Conservation (phyloP, 176 grass and related monocot genomes). For the Bromus sterilis region DNA sequence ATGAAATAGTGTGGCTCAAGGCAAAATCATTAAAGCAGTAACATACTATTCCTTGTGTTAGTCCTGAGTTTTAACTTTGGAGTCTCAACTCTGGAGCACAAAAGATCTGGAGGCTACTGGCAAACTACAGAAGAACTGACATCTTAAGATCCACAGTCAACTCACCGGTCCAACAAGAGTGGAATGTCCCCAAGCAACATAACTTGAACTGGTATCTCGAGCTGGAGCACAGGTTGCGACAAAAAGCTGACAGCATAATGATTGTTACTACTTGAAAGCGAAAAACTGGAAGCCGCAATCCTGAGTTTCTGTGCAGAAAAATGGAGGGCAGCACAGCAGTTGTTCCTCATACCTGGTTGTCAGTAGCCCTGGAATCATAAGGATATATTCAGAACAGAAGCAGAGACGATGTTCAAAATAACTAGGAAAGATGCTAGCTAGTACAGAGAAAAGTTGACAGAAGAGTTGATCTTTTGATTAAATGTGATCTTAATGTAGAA, state of each 20-base stretch:
- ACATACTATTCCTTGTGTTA: neutral
- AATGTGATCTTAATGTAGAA: neutral
- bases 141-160: constrained; percentile 1
- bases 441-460: neutral
- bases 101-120: neutral
- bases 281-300: neutral
- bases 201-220: constrained; percentile 57
- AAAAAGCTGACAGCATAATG: constrained; percentile 33
- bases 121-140: neutral
- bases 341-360: constrained; percentile 62
- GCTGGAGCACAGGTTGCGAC: constrained; percentile 82
- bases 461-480: neutral
- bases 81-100: neutral
- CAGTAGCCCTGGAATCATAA: constrained; percentile 61
- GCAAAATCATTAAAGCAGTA: neutral
- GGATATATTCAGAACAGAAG: constrained; percentile 18
- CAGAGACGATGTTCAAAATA: neutral
- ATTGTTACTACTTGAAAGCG: neutral
- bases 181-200: constrained; percentile 90
- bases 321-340: neutral
- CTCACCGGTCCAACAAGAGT: constrained; percentile 94
- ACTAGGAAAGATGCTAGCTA: neutral
- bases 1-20: neutral
- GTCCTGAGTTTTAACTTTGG: neutral
- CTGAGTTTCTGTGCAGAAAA: neutral